A percentile compares a stretch with the other conserved stretches of the same genome.
phyloP scores from a whole-genome alignment of 2,329 filamentous ascomycete species.

The Amauroascus verrucosus region DNA sequence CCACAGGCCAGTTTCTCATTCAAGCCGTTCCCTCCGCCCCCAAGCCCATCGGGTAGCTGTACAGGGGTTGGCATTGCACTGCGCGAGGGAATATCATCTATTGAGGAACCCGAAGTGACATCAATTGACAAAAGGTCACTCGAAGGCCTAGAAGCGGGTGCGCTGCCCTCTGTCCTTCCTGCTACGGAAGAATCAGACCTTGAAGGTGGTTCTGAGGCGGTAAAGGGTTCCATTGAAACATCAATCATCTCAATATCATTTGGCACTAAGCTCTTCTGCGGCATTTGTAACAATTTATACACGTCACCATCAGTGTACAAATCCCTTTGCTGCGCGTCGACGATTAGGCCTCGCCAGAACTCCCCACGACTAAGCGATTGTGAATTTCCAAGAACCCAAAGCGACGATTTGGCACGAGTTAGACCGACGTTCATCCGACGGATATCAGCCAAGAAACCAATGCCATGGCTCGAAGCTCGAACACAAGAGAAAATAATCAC shows the following conservation, averaged over 20 bases:
- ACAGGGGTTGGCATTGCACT: constrained; percentile 21
- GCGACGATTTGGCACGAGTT: constrained; percentile 87
- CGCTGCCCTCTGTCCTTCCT: constrained; percentile 22
- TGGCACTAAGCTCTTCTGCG: constrained; percentile 37
- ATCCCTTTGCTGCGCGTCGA: constrained; percentile 64
- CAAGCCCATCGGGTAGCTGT: constrained; percentile 28
- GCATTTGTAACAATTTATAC: constrained; percentile 43
- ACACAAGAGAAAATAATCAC: constrained; percentile 99
- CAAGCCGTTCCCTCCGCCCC: constrained; percentile 36
- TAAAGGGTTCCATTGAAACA: constrained; percentile 16
- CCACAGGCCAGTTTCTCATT: constrained; percentile 36
- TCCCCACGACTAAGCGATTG: constrained; percentile 74
- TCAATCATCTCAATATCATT: constrained; percentile 38
- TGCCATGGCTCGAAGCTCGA: constrained; percentile 79
- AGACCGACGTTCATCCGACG: constrained; percentile 98
- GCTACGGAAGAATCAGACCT: constrained; percentile 17
- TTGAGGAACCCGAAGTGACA: neutral
- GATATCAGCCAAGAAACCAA: constrained; percentile 97
- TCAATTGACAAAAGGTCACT: constrained; percentile 11
- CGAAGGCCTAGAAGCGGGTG: constrained; percentile 25
- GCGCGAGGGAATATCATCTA: constrained; percentile 11
- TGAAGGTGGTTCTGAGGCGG: constrained; percentile 19
- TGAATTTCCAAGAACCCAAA: constrained; percentile 94
- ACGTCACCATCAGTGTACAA: constrained; percentile 65
- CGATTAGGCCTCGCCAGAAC: constrained; percentile 80